These are phyloP conservation scores for Urochloa ruziziensis DNA, from an alignment of 176 grass and related monocot genomes.

Conservation along the genomic window DNA sequence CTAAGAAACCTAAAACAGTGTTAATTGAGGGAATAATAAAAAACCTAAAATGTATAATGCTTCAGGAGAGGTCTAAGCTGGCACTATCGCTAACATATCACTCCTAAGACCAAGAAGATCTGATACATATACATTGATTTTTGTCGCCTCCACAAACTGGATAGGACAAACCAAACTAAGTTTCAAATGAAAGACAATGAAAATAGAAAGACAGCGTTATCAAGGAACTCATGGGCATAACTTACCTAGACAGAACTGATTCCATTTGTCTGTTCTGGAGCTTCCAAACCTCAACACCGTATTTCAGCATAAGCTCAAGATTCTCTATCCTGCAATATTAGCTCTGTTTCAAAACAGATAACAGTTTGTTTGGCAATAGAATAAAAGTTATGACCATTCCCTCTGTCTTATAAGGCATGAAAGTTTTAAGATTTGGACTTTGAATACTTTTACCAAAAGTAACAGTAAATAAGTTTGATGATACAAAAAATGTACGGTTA, in stretches of 20 bases:
- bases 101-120: neutral
- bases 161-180: neutral
- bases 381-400: neutral
- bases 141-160: neutral
- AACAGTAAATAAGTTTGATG: neutral
- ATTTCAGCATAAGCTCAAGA: conserved; percentile 85
- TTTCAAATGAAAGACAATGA: conserved; percentile 5
- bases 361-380: neutral
- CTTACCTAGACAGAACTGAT: conserved; percentile 82
- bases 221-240: conserved; percentile 3
- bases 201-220: neutral
- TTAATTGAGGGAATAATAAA: neutral
- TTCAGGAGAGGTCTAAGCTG: neutral
- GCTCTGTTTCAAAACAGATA: conserved; percentile 27
- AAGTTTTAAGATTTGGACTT: neutral
- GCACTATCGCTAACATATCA: neutral
- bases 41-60: neutral
- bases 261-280: conserved; percentile 87
- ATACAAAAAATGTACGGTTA: neutral
- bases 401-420: neutral
- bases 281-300: conserved; percentile 94
- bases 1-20: conserved; percentile 1
- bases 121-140: neutral
- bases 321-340: conserved; percentile 86
- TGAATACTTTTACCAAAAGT: neutral